Evolutionary conservation across 768 basidiomycete species (phyloP).

Genomic region (Mycena alexandri): DNA sequence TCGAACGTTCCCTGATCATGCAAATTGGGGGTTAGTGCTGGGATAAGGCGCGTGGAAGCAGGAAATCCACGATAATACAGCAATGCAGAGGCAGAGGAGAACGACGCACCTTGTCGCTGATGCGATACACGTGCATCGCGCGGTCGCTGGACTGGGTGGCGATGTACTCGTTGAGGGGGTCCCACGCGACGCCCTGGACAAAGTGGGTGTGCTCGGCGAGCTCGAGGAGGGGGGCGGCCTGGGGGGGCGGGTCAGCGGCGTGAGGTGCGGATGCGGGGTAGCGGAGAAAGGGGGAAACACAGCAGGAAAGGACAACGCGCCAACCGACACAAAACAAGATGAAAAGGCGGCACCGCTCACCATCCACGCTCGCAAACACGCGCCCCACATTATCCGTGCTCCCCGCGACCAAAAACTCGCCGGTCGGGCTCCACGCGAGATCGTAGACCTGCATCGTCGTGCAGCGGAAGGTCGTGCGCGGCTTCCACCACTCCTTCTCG

Average conservation of each 20-base stretch:
- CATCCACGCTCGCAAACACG: slow-evolving; percentile 82
- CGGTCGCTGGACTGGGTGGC: slow-evolving; percentile 98
- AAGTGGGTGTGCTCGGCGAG: slow-evolving; percentile 96
- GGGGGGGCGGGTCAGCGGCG: no score
- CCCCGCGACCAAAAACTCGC: slow-evolving; percentile 95
- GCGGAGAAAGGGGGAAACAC: no score
- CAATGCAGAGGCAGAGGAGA: no score
- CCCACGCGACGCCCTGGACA: slow-evolving; percentile 99
- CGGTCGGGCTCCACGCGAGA: slow-evolving; percentile 96
- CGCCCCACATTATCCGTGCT: slow-evolving; percentile 96
- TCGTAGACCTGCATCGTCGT: slow-evolving; percentile 98
- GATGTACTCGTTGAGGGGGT: slow-evolving; percentile 96
- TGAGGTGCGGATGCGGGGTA: no score
- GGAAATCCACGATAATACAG: no score
- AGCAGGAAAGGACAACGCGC: no score
- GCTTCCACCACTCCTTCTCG: slow-evolving; percentile 97
- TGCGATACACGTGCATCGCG: slow-evolving; percentile 95
- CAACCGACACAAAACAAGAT: no score
- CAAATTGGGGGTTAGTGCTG: not conserved
- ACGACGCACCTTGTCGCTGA: no score
- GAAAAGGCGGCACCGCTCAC: no score
- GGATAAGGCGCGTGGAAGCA: no score
- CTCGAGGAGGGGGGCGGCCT: slow-evolving; percentile 91
- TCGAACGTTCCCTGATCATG: slow-evolving; percentile 87
- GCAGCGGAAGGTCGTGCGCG: slow-evolving; percentile 88